Evolutionary conservation across 2,329 filamentous ascomycete species (phyloP).

Genomic region (Ascochyta lentis): DNA sequence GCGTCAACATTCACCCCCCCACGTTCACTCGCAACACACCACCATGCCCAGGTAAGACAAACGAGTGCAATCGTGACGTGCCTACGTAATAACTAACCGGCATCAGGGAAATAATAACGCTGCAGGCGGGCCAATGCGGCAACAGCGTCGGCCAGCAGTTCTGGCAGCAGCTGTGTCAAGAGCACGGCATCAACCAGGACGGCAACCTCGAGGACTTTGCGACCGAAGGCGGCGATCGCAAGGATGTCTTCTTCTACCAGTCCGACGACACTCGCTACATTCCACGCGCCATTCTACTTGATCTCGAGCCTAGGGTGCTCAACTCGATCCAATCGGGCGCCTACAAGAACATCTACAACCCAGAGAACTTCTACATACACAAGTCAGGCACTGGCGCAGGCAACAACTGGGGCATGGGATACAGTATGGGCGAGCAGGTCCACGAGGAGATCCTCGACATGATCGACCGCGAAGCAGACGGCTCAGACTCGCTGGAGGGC

Average conservation of each 20-base stretch:
- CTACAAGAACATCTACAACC: conserved; percentile 99
- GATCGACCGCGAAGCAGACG: conserved; percentile 98
- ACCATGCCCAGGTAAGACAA: conserved; percentile 48
- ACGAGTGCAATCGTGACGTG: neutral
- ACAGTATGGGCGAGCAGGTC: conserved; percentile 87
- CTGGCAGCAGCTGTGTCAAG: conserved; percentile 97
- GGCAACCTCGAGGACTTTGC: conserved; percentile 98
- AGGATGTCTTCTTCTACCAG: conserved; percentile 99
- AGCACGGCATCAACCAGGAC: conserved; percentile 97
- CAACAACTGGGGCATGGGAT: conserved; percentile 98
- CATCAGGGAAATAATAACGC: conserved; percentile 94
- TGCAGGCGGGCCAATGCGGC: conserved; percentile 98
- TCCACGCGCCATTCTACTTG: conserved; percentile 91
- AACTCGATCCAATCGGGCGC: conserved; percentile 90
- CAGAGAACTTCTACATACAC: conserved; percentile 97
- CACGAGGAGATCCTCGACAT: conserved; percentile 99
- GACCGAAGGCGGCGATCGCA: conserved; percentile 95
- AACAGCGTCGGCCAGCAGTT: conserved; percentile 99
- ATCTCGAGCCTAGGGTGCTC: conserved; percentile 91
- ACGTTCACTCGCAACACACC: conserved; percentile 27
- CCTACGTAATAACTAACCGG: conserved; percentile 11
- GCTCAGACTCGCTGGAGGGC: conserved; percentile 95
- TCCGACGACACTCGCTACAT: conserved; percentile 99
- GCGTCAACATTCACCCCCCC: conserved; percentile 35
- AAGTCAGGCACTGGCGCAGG: conserved; percentile 93